These are phyloP conservation scores for Cryptosporidium viatorum DNA, from an alignment of 169 alveolate species.

Conservation along the genomic window DNA sequence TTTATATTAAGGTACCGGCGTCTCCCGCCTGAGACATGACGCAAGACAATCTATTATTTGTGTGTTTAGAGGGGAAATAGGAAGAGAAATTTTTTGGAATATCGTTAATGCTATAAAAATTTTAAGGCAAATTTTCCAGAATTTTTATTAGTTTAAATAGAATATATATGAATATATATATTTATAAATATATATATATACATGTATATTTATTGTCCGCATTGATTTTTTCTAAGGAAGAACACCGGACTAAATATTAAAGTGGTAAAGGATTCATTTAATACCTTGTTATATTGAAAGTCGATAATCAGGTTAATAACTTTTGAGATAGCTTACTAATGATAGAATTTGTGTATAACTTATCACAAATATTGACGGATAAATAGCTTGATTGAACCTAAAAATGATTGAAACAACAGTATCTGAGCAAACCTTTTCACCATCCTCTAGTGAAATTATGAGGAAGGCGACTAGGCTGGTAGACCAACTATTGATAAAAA, in stretches of 20 bases:
- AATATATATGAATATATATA: background rate
- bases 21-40: constrained; percentile 51
- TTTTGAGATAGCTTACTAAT: constrained; percentile 2
- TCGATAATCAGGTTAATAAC: background rate
- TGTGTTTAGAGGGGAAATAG: constrained; percentile 26
- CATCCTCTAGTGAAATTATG: constrained; percentile 70
- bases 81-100: background rate
- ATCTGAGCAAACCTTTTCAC: constrained; percentile 42
- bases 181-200: background rate
- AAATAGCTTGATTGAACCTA: background rate
- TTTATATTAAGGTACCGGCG: constrained; percentile 33
- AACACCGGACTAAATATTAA: background rate
- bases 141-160: background rate
- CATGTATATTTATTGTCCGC: background rate
- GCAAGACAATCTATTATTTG: constrained; percentile 62
- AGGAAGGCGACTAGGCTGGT: constrained; percentile 61
- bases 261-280: background rate
- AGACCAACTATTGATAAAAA: constrained; percentile 35
- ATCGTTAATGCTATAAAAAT: background rate
- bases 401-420: background rate
- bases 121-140: background rate
- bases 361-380: background rate
- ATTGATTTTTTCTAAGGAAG: background rate
- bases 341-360: constrained; percentile 7
- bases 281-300: background rate